Percentiles rank a stretch among this genome's conserved stretches.
Conservation (phyloP, 148 eudicot genomes). For the Camellia granthamiana region DNA sequence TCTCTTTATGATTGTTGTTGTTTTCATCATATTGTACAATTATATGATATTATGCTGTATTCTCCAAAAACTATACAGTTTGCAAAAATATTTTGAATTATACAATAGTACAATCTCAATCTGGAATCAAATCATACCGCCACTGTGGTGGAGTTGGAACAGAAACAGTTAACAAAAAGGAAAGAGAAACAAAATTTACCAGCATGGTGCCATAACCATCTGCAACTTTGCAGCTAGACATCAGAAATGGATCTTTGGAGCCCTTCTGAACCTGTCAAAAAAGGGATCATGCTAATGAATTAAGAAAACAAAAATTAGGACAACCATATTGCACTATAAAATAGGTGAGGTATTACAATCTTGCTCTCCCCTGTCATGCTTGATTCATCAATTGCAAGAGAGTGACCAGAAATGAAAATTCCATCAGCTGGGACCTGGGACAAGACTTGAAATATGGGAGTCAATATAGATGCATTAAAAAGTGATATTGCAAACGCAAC, state of each 20-base stretch:
- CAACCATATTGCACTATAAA: slow-evolving; percentile 3
- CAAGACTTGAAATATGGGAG: not conserved
- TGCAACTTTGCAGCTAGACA: slow-evolving; percentile 98
- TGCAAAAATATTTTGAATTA: not conserved
- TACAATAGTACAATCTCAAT: not conserved
- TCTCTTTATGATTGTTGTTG: too few species aligned
- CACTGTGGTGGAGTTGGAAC: not conserved
- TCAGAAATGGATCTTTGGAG: slow-evolving; percentile 67
- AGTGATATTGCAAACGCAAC: not conserved
- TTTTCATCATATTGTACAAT: too few species aligned
- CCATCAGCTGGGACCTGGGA: slow-evolving; percentile 96
- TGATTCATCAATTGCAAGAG: slow-evolving; percentile 91
- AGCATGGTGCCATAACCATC: slow-evolving; percentile 95
- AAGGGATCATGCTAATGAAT: not conserved
- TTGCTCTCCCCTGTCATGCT: slow-evolving; percentile 99
- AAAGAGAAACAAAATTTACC: slow-evolving; percentile 32
- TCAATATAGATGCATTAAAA: not conserved
- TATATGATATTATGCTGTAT: too few species aligned
- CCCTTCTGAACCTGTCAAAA: slow-evolving; percentile 61
- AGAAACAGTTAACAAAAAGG: slow-evolving; percentile 3
- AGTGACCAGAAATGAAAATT: slow-evolving; percentile 73
- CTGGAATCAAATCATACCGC: not conserved
- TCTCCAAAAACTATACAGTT: not conserved
- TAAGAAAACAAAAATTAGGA: slow-evolving; percentile 8
- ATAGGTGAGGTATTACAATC: slow-evolving; percentile 40